Base-by-base conservation (phyloP, 2,329 filamentous ascomycete genomes). In the Pseudocercospora vitis region DNA sequence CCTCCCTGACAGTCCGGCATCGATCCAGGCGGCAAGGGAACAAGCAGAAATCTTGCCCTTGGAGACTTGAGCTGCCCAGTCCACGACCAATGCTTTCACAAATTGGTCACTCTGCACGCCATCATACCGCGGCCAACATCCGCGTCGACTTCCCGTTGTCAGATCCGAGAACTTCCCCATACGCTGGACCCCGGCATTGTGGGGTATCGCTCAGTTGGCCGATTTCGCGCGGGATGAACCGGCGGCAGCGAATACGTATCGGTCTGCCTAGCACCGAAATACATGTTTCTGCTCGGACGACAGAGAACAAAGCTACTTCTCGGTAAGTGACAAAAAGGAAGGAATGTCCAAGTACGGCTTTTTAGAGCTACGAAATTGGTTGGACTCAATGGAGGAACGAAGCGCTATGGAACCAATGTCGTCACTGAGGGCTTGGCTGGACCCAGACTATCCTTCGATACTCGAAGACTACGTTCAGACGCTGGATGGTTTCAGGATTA, bases 1-100 rank as follows among this genome's bases (percentile, higher is more conserved):
- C 6, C 37, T 56, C 3, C 53, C 53, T 1, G 53, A 48, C 4
- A 53, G 50, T 21, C 53, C 53, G 7, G 53, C 52, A 18, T 56
- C 53, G 16, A 45, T 56, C 4, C 49, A 46, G 14, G 37, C 53
- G 14, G 53, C 53, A 11, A 52, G 50, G 26, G 49, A 45, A 40
- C 16, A 49, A 35, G 53, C 45, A 9, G 44, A 31, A 29, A 29
- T 29, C 26, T 29, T 11, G 26, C 6, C 11, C 26, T 7, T 29
- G 11, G 11, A 11, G 26, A 29, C 26, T 29, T 6, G 26, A 6
- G 26, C 6, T 11, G 26, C 11, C 26, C 26, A 29, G 6, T 29
- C 26, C 26, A 11, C 6, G 26, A 11, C 26, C 26, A 6, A 29
- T 29, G 11, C 11, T 29, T 40, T 21, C 37, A 40, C 9, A 19